Percentiles rank a stretch among this genome's conserved stretches.
phyloP scores from a whole-genome alignment of 2,329 filamentous ascomycete genomes.

The Madurella mycetomatis region DNA sequence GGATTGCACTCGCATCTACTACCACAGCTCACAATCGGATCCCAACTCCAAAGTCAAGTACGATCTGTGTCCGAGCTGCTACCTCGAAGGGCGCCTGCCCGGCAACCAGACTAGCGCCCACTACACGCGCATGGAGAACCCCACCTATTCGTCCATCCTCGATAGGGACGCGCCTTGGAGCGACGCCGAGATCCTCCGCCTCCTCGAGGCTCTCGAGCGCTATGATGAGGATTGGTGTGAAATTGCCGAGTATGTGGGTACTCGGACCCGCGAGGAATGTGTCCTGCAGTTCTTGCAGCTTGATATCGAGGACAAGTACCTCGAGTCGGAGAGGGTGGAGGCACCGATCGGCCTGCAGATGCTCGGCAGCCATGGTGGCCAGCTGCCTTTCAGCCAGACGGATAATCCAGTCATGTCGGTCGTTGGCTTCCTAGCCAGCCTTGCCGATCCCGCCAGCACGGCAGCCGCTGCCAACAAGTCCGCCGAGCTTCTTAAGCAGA shows the following conservation, averaged over 20 bases:
- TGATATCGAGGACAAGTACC: conserved; percentile 95
- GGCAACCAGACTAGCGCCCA: conserved; percentile 72
- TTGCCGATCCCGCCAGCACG: conserved; percentile 85
- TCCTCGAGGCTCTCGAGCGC: conserved; percentile 85
- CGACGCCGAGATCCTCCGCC: conserved; percentile 80
- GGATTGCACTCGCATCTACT: conserved; percentile 70
- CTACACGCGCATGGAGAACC: conserved; percentile 86
- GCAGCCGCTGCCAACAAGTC: conserved; percentile 87
- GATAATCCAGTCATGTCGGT: conserved; percentile 98
- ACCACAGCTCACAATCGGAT: conserved; percentile 54
- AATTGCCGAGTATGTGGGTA: conserved; percentile 87
- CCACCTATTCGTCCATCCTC: conserved; percentile 69
- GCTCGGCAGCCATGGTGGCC: conserved; percentile 69
- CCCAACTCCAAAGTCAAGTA: conserved; percentile 67
- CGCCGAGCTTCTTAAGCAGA: conserved; percentile 78
- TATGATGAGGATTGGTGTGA: conserved; percentile 96
- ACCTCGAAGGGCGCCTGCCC: conserved; percentile 77
- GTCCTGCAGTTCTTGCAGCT: conserved; percentile 94
- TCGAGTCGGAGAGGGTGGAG: conserved; percentile 67
- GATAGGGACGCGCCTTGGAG: conserved; percentile 88
- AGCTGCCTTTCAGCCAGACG: conserved; percentile 82
- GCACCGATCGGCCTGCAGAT: conserved; percentile 57
- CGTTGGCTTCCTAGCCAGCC: conserved; percentile 84
- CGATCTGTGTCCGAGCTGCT: conserved; percentile 89
- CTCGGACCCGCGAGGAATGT: conserved; percentile 89